Conservation (phyloP, 2,329 filamentous ascomycete species). For the Trichophyton benhamiae region DNA sequence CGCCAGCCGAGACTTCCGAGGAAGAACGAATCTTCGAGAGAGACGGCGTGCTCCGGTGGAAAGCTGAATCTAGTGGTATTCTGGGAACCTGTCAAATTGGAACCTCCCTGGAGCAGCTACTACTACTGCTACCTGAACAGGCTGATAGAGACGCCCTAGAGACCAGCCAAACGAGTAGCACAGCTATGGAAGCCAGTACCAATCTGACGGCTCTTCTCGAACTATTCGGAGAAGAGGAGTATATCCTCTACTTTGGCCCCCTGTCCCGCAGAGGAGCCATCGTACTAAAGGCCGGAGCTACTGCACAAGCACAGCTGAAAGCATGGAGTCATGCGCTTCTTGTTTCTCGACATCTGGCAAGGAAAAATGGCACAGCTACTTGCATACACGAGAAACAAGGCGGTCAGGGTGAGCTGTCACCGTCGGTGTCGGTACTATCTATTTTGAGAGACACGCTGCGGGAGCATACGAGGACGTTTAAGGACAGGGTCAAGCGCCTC, state of each 20-base stretch:
- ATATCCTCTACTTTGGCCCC: slow-evolving; percentile 49
- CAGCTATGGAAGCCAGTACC: slow-evolving; percentile 19
- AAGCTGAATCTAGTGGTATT: slow-evolving; percentile 24
- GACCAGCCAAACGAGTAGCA: no score
- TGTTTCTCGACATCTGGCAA: slow-evolving; percentile 25
- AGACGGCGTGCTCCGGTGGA: slow-evolving; percentile 54
- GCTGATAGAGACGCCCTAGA: no score
- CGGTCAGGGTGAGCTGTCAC: slow-evolving; percentile 16
- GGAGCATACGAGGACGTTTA: slow-evolving; percentile 33
- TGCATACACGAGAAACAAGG: background rate
- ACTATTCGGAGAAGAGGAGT: slow-evolving; percentile 41
- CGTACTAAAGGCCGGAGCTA: slow-evolving; percentile 49
- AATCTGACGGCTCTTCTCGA: slow-evolving; percentile 39
- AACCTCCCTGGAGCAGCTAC: slow-evolving; percentile 28
- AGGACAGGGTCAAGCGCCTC: slow-evolving; percentile 31
- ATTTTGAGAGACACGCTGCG: slow-evolving; percentile 27
- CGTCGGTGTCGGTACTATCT: slow-evolving; percentile 24
- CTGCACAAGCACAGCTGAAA: slow-evolving; percentile 41
- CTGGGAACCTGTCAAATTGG: slow-evolving; percentile 47
- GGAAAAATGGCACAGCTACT: no score
- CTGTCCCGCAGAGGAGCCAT: slow-evolving; percentile 40
- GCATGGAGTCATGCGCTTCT: slow-evolving; percentile 52
- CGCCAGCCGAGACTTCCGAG: slow-evolving; percentile 52
- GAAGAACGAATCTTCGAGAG: slow-evolving; percentile 48
- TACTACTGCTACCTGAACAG: slow-evolving; percentile 13